Evolutionary conservation across 352 stramenopile genomes (phyloP).

Genomic region (Phytophthora cryptogea): DNA sequence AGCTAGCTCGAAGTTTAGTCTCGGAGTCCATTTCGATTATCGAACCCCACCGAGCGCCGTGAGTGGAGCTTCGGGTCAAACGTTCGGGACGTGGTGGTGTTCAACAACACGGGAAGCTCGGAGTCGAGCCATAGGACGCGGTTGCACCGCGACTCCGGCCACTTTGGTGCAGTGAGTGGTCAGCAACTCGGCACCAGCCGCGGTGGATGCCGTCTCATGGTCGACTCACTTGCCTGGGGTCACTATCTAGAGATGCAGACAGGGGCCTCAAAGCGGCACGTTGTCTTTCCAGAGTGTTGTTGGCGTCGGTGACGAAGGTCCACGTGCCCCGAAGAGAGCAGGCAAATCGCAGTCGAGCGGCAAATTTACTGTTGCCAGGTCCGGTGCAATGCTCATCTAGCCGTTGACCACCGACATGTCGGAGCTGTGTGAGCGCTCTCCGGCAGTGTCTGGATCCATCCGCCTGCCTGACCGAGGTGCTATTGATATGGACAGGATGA

Average conservation of each 20-base stretch:
- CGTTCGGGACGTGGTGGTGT: slow-evolving; percentile 3
- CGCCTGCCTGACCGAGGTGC: background rate
- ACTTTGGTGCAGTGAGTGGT: slow-evolving; percentile 2
- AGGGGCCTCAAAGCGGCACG: background rate
- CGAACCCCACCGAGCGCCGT: slow-evolving; percentile 3
- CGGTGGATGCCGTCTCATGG: background rate
- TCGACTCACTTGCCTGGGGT: background rate
- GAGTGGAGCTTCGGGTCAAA: background rate
- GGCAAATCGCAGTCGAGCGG: background rate
- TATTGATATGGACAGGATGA: too few relatives aligned
- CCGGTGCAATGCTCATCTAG: background rate
- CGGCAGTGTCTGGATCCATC: background rate
- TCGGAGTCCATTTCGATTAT: slow-evolving; percentile 25
- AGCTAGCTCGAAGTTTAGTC: slow-evolving; percentile 23
- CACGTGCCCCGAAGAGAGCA: background rate
- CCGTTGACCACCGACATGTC: background rate
- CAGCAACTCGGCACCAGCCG: background rate
- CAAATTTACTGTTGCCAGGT: background rate
- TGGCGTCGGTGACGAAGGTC: background rate
- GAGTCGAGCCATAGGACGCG: background rate
- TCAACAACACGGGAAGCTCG: slow-evolving; percentile 6
- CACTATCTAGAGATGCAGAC: slow-evolving; percentile 1
- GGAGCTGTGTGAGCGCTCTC: background rate
- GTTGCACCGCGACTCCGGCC: slow-evolving; percentile 1
- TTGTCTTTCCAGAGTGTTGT: slow-evolving; percentile 7